Evolutionary conservation across 192 early-diverging fungal species (phyloP).

Genomic region (Rhizophagus prolifer): DNA sequence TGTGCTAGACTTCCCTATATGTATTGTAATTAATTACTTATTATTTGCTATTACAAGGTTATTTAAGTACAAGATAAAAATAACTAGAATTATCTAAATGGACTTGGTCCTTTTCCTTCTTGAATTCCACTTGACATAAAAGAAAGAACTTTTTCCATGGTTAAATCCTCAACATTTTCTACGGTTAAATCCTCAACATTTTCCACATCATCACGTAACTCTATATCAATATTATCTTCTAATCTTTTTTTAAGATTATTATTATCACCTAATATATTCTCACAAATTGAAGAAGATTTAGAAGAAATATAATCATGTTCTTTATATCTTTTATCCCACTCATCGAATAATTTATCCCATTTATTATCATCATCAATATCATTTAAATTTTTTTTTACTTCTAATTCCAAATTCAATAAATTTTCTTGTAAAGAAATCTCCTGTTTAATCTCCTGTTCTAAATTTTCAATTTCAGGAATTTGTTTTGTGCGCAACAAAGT

Average conservation of each 20-base stretch:
- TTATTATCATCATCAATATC: constrained; percentile 19
- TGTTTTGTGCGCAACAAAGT: constrained; percentile 24
- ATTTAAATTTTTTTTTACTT: background rate
- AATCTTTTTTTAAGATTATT: constrained; percentile 11
- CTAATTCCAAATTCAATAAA: background rate
- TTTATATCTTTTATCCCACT: constrained; percentile 22
- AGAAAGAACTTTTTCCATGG: constrained; percentile 8
- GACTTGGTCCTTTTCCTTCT: constrained; percentile 6
- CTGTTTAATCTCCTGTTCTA: constrained; percentile 8
- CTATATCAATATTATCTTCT: background rate
- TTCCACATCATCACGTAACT: background rate
- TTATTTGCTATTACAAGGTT: too few relatives aligned
- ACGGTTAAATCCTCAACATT: background rate
- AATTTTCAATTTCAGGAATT: constrained; percentile 18
- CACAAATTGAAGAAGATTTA: background rate
- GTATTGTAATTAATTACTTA: background rate
- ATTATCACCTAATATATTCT: background rate
- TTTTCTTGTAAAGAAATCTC: constrained; percentile 14
- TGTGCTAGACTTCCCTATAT: background rate
- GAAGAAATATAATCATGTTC: constrained; percentile 9
- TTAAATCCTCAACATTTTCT: background rate
- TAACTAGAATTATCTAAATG: background rate
- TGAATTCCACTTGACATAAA: constrained; percentile 26
- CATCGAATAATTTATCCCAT: constrained; percentile 20
- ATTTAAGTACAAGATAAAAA: background rate